A percentile compares a stretch with the other conserved stretches of the same genome.
Conservation (phyloP, 345 rosid species). For the Raphanus sativus region DNA sequence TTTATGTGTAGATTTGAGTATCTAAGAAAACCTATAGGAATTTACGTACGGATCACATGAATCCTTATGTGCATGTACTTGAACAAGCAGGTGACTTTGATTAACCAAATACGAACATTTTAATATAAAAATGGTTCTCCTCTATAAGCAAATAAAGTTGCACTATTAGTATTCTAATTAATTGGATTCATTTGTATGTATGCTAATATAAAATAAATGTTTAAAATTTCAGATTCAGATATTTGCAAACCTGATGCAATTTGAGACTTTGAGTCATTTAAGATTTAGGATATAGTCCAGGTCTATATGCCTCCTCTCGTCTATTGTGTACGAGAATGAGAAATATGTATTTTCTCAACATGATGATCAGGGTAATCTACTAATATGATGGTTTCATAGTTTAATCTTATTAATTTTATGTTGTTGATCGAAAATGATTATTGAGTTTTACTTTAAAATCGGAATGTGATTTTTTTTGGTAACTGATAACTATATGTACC, state of each 20-base stretch:
- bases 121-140: conserved; percentile 8
- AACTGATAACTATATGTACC: background rate
- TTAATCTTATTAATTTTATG: background rate
- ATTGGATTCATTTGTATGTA: conserved; percentile 29
- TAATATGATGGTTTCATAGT: background rate
- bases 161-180: background rate
- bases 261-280: background rate
- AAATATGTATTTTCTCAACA: too few relatives aligned
- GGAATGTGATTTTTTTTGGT: background rate
- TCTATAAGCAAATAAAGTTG: conserved; percentile 11
- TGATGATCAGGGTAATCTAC: too few relatives aligned
- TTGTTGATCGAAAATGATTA: background rate
- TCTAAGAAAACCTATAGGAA: conserved; percentile 18
- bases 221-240: background rate
- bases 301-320: background rate
- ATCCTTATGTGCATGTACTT: conserved; percentile 37
- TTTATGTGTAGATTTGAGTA: conserved; percentile 5
- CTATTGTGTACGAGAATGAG: background rate
- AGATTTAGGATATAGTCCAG: conserved; percentile 11
- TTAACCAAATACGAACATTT: conserved; percentile 5
- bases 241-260: background rate
- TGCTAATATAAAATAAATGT: background rate
- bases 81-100: conserved; percentile 31
- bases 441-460: background rate
- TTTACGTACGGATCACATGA: conserved; percentile 33